These are phyloP conservation scores for Pholiota molesta DNA, from an alignment of 768 basidiomycete genomes.

Conservation along the genomic window DNA sequence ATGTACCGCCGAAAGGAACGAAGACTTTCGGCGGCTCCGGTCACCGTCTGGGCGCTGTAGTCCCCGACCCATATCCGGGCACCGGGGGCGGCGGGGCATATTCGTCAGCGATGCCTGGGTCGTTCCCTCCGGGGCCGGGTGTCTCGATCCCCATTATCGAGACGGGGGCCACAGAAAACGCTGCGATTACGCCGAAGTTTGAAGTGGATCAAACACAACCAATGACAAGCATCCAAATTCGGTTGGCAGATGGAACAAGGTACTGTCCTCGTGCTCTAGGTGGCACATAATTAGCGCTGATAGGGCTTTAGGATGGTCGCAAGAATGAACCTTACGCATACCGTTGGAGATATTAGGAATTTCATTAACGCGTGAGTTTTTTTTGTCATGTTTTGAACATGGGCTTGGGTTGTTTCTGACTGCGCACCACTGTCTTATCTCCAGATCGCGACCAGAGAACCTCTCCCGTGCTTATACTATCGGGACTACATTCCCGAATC, in stretches of 20 bases:
- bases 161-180: constrained; percentile 28
- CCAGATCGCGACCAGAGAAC: constrained; percentile 74
- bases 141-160: constrained; percentile 19
- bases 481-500: constrained; percentile 88
- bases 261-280: constrained; percentile 29
- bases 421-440: neutral
- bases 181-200: constrained; percentile 57
- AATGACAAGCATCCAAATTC: constrained; percentile 87
- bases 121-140: constrained; percentile 44
- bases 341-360: constrained; percentile 78
- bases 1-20: constrained; percentile 56
- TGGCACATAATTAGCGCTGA: constrained; percentile 1
- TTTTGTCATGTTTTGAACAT: neutral
- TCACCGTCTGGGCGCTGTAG: constrained; percentile 79
- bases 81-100: constrained; percentile 6
- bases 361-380: constrained; percentile 92
- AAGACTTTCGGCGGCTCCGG: constrained; percentile 73
- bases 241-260: constrained; percentile 91
- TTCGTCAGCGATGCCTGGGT: constrained; percentile 54
- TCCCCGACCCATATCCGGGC: constrained; percentile 44
- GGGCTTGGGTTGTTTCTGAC: neutral
- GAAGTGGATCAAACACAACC: constrained; percentile 84
- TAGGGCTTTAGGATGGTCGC: constrained; percentile 62
- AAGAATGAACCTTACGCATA: constrained; percentile 91
- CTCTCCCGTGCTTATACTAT: constrained; percentile 68